phyloP scores from a whole-genome alignment of 2,329 filamentous ascomycete genomes.

The Botryotinia narcissicola region DNA sequence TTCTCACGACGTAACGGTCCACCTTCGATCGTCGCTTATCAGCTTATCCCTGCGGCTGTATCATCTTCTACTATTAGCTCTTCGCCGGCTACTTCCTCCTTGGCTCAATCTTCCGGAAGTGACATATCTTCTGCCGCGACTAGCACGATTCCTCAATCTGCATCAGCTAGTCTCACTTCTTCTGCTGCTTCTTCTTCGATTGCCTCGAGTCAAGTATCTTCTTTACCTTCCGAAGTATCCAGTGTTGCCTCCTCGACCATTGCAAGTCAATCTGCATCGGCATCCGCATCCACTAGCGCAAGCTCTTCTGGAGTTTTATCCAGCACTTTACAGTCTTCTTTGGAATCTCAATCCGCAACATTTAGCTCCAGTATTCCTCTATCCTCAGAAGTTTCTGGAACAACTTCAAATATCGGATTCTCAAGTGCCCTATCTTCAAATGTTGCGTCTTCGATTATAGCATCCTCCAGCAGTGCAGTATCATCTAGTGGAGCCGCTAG shows the following conservation, averaged over 20 bases:
- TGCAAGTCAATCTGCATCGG: not conserved
- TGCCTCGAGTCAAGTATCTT: not conserved
- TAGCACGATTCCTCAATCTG: not conserved
- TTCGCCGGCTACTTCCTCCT: not conserved
- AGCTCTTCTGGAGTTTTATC: not conserved
- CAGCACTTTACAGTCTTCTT: not conserved
- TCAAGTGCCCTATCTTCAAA: not conserved
- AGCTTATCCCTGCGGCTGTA: not conserved
- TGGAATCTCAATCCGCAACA: not conserved
- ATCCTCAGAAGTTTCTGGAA: not conserved
- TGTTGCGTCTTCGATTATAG: not conserved
- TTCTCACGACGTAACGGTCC: not conserved
- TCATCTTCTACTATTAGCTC: conserved; percentile 3
- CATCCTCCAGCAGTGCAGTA: not conserved
- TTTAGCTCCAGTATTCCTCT: not conserved
- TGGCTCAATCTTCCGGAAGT: not conserved
- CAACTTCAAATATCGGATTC: not conserved
- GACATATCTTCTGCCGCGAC: not conserved
- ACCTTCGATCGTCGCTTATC: conserved; percentile 4
- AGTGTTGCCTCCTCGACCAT: not conserved
- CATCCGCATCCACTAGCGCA: not conserved
- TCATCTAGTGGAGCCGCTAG: not conserved
- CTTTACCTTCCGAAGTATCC: not conserved
- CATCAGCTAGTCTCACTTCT: not conserved
- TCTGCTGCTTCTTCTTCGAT: not conserved